Conservation (phyloP, 345 rosid genomes). For the Conringia planisiliqua region DNA sequence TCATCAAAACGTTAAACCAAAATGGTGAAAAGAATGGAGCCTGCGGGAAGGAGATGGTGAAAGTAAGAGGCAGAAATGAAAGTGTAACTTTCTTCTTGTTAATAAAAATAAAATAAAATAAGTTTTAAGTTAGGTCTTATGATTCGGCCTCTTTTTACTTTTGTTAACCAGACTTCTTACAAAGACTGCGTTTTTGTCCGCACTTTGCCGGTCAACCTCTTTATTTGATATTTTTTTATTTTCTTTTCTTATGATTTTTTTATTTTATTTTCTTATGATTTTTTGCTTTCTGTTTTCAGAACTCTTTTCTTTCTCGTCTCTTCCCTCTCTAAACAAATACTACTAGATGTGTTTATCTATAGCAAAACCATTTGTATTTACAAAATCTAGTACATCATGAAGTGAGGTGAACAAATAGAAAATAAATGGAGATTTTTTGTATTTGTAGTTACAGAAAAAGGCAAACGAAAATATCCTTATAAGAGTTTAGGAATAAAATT, state of each 20-base stretch:
- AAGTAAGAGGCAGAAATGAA: constrained; percentile 2
- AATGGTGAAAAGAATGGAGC: constrained; percentile 15
- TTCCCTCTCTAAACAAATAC: neutral
- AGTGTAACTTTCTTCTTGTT: neutral
- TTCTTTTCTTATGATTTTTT: neutral
- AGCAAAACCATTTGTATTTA: neutral
- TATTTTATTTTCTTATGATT: neutral
- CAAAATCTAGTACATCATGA: neutral
- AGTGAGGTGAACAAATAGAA: neutral
- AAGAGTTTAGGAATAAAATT: too few species aligned
- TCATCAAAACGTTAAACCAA: neutral
- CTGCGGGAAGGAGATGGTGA: neutral
- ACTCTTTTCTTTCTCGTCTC: neutral
- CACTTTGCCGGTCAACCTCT: constrained; percentile 29
- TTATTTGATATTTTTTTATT: neutral
- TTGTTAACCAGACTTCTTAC: constrained; percentile 28
- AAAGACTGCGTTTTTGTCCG: constrained; percentile 25
- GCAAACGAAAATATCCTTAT: too few species aligned
- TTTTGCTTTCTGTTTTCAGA: neutral
- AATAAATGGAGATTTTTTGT: neutral
- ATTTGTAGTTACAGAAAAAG: too few species aligned
- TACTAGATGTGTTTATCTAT: neutral
- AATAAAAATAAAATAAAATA: neutral
- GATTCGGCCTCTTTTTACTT: constrained; percentile 20
- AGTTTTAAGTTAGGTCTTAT: constrained; percentile 3